These are phyloP conservation scores for Backusella macrospora DNA, from an alignment of 192 early-diverging fungal genomes.

Conservation along the genomic window DNA sequence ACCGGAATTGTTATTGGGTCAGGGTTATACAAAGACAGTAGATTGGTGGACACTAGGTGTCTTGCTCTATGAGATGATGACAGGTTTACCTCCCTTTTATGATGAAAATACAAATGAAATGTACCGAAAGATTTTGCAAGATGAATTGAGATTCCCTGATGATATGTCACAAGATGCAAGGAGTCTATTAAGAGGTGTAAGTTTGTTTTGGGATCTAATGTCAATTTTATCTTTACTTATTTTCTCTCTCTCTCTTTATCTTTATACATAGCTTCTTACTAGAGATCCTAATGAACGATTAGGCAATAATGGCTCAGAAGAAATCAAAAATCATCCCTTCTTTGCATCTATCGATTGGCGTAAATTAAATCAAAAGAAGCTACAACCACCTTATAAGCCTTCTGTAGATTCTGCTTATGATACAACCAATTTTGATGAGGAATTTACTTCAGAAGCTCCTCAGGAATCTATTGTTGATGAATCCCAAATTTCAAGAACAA, in stretches of 20 bases:
- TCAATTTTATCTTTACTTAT: neutral
- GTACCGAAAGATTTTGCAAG: constrained; percentile 92
- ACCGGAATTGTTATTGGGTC: constrained; percentile 83
- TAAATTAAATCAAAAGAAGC: constrained; percentile 85
- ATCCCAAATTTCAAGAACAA: constrained; percentile 81
- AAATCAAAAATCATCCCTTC: constrained; percentile 94
- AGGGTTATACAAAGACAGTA: constrained; percentile 89
- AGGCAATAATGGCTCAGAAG: constrained; percentile 84
- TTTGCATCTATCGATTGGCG: constrained; percentile 92
- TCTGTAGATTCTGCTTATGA: constrained; percentile 86
- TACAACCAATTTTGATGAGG: constrained; percentile 98
- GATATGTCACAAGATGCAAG: constrained; percentile 69
- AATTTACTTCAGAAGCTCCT: constrained; percentile 94
- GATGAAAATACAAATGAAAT: constrained; percentile 95
- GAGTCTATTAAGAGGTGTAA: constrained; percentile 62
- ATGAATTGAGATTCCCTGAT: constrained; percentile 84
- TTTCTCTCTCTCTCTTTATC: neutral
- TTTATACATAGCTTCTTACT: constrained; percentile 59
- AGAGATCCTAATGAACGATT: constrained; percentile 81
- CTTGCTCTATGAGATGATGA: constrained; percentile 88
- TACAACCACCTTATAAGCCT: constrained; percentile 93
- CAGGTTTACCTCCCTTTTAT: constrained; percentile 90
- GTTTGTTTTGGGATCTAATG: constrained; percentile 5
- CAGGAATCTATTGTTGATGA: constrained; percentile 86
- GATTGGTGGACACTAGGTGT: constrained; percentile 99